These are phyloP conservation scores for Cynanchum wilfordii DNA, from an alignment of 257 asterid genomes.

Conservation along the genomic window DNA sequence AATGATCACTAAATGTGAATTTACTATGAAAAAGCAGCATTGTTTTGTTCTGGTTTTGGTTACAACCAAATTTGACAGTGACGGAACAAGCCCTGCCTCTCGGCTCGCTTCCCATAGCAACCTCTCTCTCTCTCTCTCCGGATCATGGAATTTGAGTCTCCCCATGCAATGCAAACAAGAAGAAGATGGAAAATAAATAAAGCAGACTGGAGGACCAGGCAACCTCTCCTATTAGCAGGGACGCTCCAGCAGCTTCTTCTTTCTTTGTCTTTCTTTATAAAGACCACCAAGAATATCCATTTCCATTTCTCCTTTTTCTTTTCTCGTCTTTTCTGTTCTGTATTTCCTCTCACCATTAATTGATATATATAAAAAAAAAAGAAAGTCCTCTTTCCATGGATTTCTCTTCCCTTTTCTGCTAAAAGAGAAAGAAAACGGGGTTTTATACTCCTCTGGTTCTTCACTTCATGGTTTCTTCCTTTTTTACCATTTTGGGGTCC, in stretches of 20 bases:
- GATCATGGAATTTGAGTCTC: conserved; percentile 61
- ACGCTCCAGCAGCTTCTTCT: conserved; percentile 15
- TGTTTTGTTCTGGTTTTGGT: background rate
- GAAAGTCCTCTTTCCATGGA: background rate
- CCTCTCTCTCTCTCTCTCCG: conserved; percentile 19
- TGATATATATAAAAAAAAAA: too few relatives aligned
- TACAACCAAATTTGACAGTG: conserved; percentile 46
- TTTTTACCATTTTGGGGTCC: background rate
- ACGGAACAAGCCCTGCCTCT: conserved; percentile 27
- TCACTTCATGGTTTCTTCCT: background rate
- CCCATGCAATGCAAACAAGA: conserved; percentile 33
- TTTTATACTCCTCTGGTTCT: background rate
- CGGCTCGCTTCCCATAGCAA: conserved; percentile 15
- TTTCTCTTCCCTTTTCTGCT: background rate
- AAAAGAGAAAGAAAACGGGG: background rate
- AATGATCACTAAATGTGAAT: background rate
- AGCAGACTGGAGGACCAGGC: too few relatives aligned
- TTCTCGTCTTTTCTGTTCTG: background rate
- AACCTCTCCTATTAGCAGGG: too few relatives aligned
- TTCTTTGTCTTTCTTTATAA: conserved; percentile 17
- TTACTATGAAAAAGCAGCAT: conserved; percentile 3
- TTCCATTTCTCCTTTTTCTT: conserved; percentile 14
- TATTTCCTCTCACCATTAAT: background rate
- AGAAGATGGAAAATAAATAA: too few relatives aligned
- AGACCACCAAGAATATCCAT: conserved; percentile 17